Evolutionary conservation across 352 stramenopile genomes (phyloP), one percentile per base, ranked within the genome.

Genomic region (Phytopythium cucurbitacearum): DNA sequence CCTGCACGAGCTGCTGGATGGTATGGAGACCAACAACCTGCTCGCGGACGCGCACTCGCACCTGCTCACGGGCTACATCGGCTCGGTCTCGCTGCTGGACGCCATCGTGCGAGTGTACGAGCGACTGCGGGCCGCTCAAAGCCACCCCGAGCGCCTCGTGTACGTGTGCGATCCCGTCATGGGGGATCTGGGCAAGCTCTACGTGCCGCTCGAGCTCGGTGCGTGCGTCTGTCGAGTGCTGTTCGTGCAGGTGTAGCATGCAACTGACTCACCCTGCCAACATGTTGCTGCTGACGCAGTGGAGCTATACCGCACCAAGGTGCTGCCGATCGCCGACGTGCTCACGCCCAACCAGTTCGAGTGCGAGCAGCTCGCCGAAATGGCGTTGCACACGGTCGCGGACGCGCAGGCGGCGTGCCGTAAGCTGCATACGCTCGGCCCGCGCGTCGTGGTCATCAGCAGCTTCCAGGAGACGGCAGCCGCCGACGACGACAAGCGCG

Each of bases 271-370:
- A 64, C 35, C 16, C 40, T 7, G 10, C 42, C 21, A 21, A 46
- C 7, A 36, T 37, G 37, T 11, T 16, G 13, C n/a, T 60, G 16
- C 15, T 16, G 37, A 11, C 54, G 35, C 44, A 94, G 85, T 95
- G 59, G 73, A 87, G 40, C 58, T 95, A 44, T 95, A 95, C 50
- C 76, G 85, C 21, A 73, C 71, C 34, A 71, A 83, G 49, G 75
- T 95, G 41, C 53, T 95, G 38, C 83, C 82, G 47, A 88, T 93
- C 66, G 86, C 79, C 11, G 76, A 90, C 56, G 83, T 95, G 47
- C 64, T 95, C 40, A 93, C 85, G 42, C 83, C 83, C 7, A 95
- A 93, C 61, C 85, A 95, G 52, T 95, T 89, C 40, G 85, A 95
- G 53, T 91, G 82, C 40, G 85, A 95, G 48, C 49, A 91, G 40